Evolutionary conservation across 176 grass and related monocot genomes (phyloP).

Genomic region (Otatea glauca): DNA sequence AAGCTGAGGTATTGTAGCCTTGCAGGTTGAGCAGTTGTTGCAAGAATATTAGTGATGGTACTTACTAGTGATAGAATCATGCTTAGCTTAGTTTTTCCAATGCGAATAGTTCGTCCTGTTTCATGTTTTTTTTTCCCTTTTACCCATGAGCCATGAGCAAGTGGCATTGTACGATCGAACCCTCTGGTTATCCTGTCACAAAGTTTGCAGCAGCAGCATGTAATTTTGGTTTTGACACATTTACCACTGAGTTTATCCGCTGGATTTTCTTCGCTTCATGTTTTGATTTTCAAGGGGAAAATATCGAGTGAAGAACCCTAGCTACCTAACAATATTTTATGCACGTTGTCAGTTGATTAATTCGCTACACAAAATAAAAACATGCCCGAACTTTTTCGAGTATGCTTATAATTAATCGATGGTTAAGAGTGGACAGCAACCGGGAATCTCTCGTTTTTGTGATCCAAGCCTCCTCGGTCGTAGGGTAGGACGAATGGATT

Average conservation of each 20-base stretch:
- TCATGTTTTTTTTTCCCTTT: conserved; percentile 41
- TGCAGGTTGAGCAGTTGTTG: conserved; percentile 24
- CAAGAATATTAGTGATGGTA: conserved; percentile 8
- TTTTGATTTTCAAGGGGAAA: background rate
- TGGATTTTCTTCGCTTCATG: background rate
- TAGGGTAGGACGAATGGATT: background rate
- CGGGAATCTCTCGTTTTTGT: background rate
- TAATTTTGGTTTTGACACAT: conserved; percentile 23
- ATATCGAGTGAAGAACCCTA: background rate
- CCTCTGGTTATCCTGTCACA: conserved; percentile 27
- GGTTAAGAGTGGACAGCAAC: background rate
- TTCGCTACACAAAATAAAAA: background rate
- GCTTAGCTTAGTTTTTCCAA: conserved; percentile 19
- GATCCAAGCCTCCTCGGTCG: background rate
- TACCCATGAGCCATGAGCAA: conserved; percentile 41
- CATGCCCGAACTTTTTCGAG: too few species aligned
- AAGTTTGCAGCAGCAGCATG: conserved; percentile 32
- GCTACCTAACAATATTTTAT: background rate
- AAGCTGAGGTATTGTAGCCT: conserved; percentile 29
- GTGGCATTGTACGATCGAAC: conserved; percentile 8
- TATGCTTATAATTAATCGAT: background rate
- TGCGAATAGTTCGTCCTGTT: conserved; percentile 12
- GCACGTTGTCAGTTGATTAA: background rate
- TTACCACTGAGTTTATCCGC: background rate
- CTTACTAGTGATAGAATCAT: background rate